Conservation (phyloP, 108 stramenopile species). For the Fistulifera solaris region DNA sequence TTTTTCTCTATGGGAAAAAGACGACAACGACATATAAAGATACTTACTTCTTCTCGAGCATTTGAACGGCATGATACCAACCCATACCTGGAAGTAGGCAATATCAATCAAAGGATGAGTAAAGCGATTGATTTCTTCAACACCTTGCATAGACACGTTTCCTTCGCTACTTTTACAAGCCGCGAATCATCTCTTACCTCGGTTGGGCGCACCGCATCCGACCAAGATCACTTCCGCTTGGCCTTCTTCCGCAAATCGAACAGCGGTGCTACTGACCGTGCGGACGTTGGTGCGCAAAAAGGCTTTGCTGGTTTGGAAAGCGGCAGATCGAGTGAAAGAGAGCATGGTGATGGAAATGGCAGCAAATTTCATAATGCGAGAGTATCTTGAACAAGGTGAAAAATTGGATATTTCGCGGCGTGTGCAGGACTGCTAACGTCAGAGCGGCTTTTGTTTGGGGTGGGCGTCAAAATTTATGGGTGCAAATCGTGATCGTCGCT, state of each 20-base stretch:
- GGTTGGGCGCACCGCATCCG: slow-evolving; percentile 79
- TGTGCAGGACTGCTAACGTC: not conserved
- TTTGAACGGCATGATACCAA: slow-evolving; percentile 83
- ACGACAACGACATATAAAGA: not conserved
- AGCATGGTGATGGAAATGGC: slow-evolving; percentile 24
- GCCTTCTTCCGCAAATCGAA: slow-evolving; percentile 35
- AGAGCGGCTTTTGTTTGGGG: not conserved
- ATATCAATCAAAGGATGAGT: not conserved
- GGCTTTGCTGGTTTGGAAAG: slow-evolving; percentile 22
- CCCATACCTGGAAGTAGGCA: slow-evolving; percentile 30
- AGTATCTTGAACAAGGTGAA: slow-evolving; percentile 1
- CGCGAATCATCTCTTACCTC: slow-evolving; percentile 21
- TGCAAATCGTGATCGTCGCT: not conserved
- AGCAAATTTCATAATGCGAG: not conserved
- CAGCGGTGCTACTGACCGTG: slow-evolving; percentile 5
- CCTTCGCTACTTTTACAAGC: not conserved
- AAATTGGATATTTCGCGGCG: not conserved
- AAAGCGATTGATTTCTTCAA: not conserved
- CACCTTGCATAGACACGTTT: not conserved
- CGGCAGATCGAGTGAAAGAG: slow-evolving; percentile 7
- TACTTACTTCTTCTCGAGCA: slow-evolving; percentile 79
- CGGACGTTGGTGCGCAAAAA: slow-evolving; percentile 7
- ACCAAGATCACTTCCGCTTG: slow-evolving; percentile 86
- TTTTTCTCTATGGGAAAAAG: too few relatives aligned
- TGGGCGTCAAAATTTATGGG: not conserved